A percentile compares a stretch with the other conserved stretches of the same genome.
These are phyloP conservation scores for Globisporangium nagaii DNA, from an alignment of 352 stramenopile species.

Conservation along the genomic window DNA sequence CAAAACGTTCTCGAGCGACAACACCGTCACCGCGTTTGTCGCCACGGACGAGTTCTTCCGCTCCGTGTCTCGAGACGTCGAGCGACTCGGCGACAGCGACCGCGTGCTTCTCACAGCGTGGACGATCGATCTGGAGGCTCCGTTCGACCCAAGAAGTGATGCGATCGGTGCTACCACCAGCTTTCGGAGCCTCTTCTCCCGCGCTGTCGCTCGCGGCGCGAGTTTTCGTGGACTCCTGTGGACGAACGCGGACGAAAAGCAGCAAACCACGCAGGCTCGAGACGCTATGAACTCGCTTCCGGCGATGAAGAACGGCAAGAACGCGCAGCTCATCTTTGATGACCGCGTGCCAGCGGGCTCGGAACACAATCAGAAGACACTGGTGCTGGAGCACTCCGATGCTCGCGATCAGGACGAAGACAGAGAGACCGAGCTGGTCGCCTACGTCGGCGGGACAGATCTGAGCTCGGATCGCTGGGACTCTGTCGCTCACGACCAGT, in stretches of 20 bases:
- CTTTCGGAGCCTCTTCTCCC: background rate
- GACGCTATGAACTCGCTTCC: background rate
- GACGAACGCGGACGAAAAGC: background rate
- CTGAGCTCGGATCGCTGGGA: background rate
- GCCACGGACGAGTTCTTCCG: constrained; percentile 43
- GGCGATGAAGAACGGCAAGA: background rate
- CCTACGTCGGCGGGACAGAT: background rate
- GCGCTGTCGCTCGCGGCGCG: background rate
- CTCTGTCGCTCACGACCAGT: background rate
- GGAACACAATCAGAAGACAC: background rate
- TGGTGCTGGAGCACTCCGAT: background rate
- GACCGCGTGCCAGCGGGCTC: background rate
- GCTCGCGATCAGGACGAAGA: background rate
- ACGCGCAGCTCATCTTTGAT: background rate
- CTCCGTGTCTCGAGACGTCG: constrained; percentile 38
- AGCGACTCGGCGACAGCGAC: constrained; percentile 19
- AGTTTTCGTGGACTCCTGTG: background rate
- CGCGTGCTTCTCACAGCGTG: constrained; percentile 47
- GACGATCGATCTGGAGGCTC: constrained; percentile 49
- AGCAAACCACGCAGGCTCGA: background rate
- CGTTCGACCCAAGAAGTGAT: constrained; percentile 50
- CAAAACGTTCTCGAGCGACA: constrained; percentile 31
- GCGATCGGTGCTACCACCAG: background rate
- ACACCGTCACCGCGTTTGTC: constrained; percentile 36
- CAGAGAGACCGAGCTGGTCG: background rate